phyloP scores from a whole-genome alignment of 768 basidiomycete species.

The Auriscalpium microsporum region DNA sequence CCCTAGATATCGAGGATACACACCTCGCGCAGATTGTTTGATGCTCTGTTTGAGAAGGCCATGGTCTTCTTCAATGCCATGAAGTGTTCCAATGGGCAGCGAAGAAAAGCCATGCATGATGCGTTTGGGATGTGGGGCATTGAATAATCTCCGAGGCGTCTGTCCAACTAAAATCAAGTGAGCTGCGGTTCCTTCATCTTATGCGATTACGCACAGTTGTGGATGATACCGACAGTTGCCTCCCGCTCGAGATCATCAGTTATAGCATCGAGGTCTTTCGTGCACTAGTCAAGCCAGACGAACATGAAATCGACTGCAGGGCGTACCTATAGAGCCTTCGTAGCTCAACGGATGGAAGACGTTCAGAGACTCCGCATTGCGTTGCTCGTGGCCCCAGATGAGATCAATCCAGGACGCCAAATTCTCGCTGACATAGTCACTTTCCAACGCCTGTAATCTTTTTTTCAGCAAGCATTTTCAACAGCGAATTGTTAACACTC shows the following conservation, averaged over 20 bases:
- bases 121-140: slow-evolving; percentile 63
- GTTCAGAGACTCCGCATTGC: slow-evolving; percentile 67
- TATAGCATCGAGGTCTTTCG: slow-evolving; percentile 74
- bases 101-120: slow-evolving; percentile 63
- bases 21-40: slow-evolving; percentile 47
- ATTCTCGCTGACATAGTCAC: slow-evolving; percentile 74
- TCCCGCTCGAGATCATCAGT: slow-evolving; percentile 81
- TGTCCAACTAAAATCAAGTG: slow-evolving; percentile 59
- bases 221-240: slow-evolving; percentile 90
- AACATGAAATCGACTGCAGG: neutral
- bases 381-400: slow-evolving; percentile 85
- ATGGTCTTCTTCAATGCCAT: slow-evolving; percentile 81
- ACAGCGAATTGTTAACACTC: neutral
- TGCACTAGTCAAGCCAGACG: neutral
- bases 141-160: slow-evolving; percentile 84
- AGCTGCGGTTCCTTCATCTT: no score
- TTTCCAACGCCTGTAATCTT: slow-evolving; percentile 67
- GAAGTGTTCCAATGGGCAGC: slow-evolving; percentile 59
- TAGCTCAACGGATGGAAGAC: slow-evolving; percentile 92
- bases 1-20: neutral
- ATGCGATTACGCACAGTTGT: slow-evolving; percentile 63
- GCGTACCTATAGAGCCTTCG: slow-evolving; percentile 74
- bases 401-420: slow-evolving; percentile 90
- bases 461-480: neutral
- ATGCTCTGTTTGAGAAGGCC: slow-evolving; percentile 54